Conservation (phyloP, 345 rosid genomes). For the Clausena lansium region DNA sequence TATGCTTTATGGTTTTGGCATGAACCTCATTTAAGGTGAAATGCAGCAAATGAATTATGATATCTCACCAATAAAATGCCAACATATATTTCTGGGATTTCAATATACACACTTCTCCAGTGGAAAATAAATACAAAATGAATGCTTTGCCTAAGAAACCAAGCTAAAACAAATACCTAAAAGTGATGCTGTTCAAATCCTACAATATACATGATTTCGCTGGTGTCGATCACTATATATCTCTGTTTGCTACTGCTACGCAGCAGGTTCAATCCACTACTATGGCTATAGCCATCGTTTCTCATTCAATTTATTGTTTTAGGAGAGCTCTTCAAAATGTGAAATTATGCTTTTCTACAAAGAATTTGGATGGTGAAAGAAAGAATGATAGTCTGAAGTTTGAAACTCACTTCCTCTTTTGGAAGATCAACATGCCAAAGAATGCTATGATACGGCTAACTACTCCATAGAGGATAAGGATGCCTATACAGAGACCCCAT, state of each 20-base stretch:
- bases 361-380: slow-evolving; percentile 3
- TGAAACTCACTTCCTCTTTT: slow-evolving; percentile 56
- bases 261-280: background rate
- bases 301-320: background rate
- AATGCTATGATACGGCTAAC: slow-evolving; percentile 54
- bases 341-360: background rate
- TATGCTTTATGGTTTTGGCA: background rate
- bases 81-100: background rate
- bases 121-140: background rate
- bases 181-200: background rate
- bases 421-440: slow-evolving; percentile 61
- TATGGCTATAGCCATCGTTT: too few species aligned
- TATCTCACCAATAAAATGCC: background rate
- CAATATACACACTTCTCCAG: background rate
- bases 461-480: slow-evolving; percentile 54
- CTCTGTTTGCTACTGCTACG: background rate
- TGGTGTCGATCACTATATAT: background rate
- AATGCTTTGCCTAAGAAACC: background rate
- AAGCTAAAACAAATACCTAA: background rate
- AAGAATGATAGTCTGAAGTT: background rate
- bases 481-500: slow-evolving; percentile 54
- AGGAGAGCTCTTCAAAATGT: background rate
- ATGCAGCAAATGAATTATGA: background rate
- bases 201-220: background rate
- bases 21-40: background rate